Evolutionary conservation across 805 yeast species (phyloP), one percentile per base, ranked within the genome.

Genomic region (Suhomyces pyralidae): DNA sequence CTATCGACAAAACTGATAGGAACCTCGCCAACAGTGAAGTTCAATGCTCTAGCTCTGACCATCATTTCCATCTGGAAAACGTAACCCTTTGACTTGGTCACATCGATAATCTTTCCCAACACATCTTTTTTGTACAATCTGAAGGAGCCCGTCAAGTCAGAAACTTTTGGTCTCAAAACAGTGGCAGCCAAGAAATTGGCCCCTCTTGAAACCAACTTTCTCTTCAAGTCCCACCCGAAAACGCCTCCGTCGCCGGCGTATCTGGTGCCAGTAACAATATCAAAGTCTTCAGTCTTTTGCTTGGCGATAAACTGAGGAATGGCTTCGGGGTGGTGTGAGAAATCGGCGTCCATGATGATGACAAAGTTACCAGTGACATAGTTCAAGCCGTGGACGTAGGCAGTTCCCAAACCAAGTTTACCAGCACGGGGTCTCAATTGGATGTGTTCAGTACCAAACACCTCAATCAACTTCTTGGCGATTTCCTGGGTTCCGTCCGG

Each of bases 31-130:
- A 86, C 85, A 15, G 81, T 76, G 71, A 79, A 84, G n/a, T 85
- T 86, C 66, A 84, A 71, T n/a, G 85, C 76, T 65, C 88, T 79
- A 40, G 93, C 93, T 59, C 93, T 81, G 22, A 86, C 93, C 82
- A 86, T 85, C 91, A 86, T 86, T 71, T 86, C 93, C 93, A 86
- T 86, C 73, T 86, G 93, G 81, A 86, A 86, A 42, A 87, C 93
- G 61, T 87, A 86, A 49, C 93, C 93, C 71, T 87, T 86, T 36
- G 88, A 82, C 64, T 81, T 78, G 46, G 92, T 86, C 53, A 78
- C 86, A 47, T 74, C 80, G 57, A 86, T 87, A 57, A 87, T 80
- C 63, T 83, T 81, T 56, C 82, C 80, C 66, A 86, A 77, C 2
- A 80, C 91, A 4, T 78, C 81, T 68, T 85, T 86, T 68, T 85